Percentiles rank a stretch among this genome's conserved stretches.
Evolutionary conservation across 129 eudicot species (phyloP).

Genomic region (Erigeron canadensis): DNA sequence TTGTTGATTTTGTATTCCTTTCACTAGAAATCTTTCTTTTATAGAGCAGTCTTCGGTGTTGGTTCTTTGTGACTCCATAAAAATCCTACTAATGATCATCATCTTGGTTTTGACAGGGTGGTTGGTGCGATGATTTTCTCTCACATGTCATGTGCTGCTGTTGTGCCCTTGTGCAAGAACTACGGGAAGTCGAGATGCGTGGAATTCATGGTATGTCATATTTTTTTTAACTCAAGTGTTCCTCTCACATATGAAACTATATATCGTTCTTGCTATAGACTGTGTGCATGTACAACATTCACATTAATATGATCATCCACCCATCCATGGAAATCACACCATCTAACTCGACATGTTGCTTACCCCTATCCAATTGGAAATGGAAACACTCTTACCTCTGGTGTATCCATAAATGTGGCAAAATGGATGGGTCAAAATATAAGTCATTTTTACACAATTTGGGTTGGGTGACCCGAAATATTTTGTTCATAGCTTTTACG

Average conservation of each 20-base stretch:
- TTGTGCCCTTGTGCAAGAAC: constrained; percentile 99
- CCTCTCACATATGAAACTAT: neutral
- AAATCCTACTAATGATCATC: constrained; percentile 1
- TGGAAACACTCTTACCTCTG: neutral
- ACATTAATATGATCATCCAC: neutral
- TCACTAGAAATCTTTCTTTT: neutral
- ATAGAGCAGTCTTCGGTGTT: neutral
- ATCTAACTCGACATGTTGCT: neutral
- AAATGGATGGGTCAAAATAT: neutral
- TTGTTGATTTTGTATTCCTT: neutral
- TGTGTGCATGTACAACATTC: neutral
- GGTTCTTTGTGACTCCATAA: neutral
- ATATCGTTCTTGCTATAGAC: neutral
- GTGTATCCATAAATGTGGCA: neutral
- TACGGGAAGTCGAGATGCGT: constrained; percentile 87
- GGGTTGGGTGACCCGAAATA: neutral
- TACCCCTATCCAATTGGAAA: neutral
- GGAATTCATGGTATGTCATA: constrained; percentile 60
- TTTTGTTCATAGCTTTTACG: neutral
- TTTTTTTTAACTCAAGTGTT: constrained; percentile 2
- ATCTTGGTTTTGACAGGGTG: constrained; percentile 57
- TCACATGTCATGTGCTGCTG: constrained; percentile 99
- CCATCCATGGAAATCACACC: neutral
- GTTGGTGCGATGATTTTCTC: constrained; percentile 84
- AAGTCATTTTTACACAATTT: neutral